phyloP scores from a whole-genome alignment of 2,329 filamentous ascomycete species.

The Fusarium chaquense region DNA sequence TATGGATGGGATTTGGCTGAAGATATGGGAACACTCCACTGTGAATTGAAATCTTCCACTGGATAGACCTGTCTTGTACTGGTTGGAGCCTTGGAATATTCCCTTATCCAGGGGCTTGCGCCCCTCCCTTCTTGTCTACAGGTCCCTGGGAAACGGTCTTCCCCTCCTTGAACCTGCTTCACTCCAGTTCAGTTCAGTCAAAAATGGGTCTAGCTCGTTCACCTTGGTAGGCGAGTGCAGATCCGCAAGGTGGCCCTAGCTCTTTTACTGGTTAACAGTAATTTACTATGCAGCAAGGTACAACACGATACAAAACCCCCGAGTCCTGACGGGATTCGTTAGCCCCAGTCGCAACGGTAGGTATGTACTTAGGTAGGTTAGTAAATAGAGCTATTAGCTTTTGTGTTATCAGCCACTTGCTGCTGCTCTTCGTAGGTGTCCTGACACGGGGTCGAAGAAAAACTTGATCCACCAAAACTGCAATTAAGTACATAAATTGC shows the following conservation, averaged over 20 bases:
- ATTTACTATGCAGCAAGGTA: conserved; percentile 12
- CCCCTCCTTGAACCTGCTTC: conserved; percentile 7
- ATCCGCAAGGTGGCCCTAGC: conserved; percentile 45
- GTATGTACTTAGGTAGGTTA: no score
- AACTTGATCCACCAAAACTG: no score
- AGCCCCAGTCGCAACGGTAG: conserved; percentile 11
- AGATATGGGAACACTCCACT: conserved; percentile 45
- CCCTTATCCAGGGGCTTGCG: conserved; percentile 44
- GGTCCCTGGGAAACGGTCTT: background rate
- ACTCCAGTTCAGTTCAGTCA: conserved; percentile 6
- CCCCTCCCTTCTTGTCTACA: background rate
- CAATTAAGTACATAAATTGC: no score
- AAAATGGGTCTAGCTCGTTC: conserved; percentile 19
- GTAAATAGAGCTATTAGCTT: conserved; percentile 1
- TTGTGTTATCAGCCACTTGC: conserved; percentile 6
- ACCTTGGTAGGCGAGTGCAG: conserved; percentile 32
- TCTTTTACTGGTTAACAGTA: conserved; percentile 14
- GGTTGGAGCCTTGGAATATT: conserved; percentile 34
- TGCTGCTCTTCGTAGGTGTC: background rate
- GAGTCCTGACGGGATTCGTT: background rate
- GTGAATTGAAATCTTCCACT: conserved; percentile 49
- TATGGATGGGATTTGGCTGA: background rate
- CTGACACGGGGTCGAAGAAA: no score
- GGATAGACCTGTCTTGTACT: conserved; percentile 6
- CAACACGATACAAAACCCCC: conserved; percentile 8